Base-by-base conservation (phyloP, 2,329 filamentous ascomycete species). In the Talaromyces amestolkiae region DNA sequence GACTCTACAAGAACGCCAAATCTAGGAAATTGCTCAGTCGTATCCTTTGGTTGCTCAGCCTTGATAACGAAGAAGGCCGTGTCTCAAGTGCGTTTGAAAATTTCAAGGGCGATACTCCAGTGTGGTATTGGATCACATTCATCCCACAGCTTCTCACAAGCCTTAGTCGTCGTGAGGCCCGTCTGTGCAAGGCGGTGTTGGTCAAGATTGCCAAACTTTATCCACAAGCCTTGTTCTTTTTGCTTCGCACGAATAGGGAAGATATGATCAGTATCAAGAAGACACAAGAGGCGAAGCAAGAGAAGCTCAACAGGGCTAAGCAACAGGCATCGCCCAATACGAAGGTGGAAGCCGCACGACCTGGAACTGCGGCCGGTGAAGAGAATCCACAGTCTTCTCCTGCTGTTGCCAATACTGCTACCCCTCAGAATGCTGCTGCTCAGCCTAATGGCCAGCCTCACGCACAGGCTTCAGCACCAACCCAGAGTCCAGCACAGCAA, bases 51-150 rank as follows among this genome's bases (percentile, higher is more conserved):
- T 84, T 99, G 54, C 85, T 99, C 53, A 98, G 94, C 77, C 83
- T 99, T 70, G 95, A 99, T 74, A 93, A 97, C 73, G 84, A 91
- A 0, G 92, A 92, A 74, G 92, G 92, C 13, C 89, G 86, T 43
- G 89, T 99, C 67, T 90, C 92, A 0, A 84, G 88, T 71, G 92
- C 94, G 13, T 99, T 97, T 70, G 92, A 97, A 69, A 92, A 94
- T 71, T 99, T 95, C 81, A 97, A 98, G 82, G 95, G 95, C 61
- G 96, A 99, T 71, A 96, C 93, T 2, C 93, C 93, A 0, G 92
- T 96, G 13, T 99, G 95, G 95, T 99, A 98, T 80, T 99, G 95
- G 95, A 97, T 98, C 71, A 98, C 94, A 0, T 99, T 96, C 76
- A 98, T 99, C 69, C 95, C 95, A 19, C 95, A 99, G 78, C 85